Conservation (phyloP, 2,329 filamentous ascomycete species). For the Colletotrichum liriopes region DNA sequence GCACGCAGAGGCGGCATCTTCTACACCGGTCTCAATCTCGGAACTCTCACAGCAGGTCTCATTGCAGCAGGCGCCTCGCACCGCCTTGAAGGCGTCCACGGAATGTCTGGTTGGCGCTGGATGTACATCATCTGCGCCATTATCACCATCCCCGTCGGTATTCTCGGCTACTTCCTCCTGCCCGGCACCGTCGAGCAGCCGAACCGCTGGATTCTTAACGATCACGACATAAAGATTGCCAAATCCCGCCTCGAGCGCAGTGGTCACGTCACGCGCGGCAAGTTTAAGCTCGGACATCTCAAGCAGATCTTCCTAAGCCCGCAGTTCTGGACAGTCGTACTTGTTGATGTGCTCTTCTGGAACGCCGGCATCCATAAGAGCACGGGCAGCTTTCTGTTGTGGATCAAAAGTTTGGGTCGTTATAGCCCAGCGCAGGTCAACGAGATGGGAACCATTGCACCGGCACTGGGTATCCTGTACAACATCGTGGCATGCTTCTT, state of each 20-base stretch:
- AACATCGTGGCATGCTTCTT: slow-evolving; percentile 37
- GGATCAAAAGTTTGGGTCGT: slow-evolving; percentile 58
- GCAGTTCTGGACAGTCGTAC: slow-evolving; percentile 55
- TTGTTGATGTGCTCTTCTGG: slow-evolving; percentile 62
- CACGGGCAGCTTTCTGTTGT: slow-evolving; percentile 55
- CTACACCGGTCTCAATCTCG: slow-evolving; percentile 60
- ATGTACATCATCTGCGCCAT: slow-evolving; percentile 62
- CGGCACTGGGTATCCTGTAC: slow-evolving; percentile 33
- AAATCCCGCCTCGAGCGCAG: slow-evolving; percentile 53
- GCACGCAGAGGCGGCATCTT: slow-evolving; percentile 59
- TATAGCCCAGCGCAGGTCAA: slow-evolving; percentile 65
- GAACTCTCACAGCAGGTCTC: slow-evolving; percentile 61
- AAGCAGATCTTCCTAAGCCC: slow-evolving; percentile 56
- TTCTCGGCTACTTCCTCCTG: slow-evolving; percentile 58
- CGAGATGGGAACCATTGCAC: slow-evolving; percentile 57
- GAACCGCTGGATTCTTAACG: slow-evolving; percentile 49
- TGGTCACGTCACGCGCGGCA: slow-evolving; percentile 59
- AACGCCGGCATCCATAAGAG: slow-evolving; percentile 61
- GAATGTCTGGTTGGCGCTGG: slow-evolving; percentile 63
- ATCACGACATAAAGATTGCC: slow-evolving; percentile 48
- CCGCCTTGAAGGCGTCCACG: slow-evolving; percentile 57
- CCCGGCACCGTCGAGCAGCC: slow-evolving; percentile 51
- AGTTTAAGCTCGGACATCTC: slow-evolving; percentile 52
- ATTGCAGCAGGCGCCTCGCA: slow-evolving; percentile 62
- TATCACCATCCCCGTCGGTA: slow-evolving; percentile 59